Percentiles rank a stretch among this genome's conserved stretches.
Evolutionary conservation across 768 basidiomycete species (phyloP).

Genomic region (Leccinellum albellum): DNA sequence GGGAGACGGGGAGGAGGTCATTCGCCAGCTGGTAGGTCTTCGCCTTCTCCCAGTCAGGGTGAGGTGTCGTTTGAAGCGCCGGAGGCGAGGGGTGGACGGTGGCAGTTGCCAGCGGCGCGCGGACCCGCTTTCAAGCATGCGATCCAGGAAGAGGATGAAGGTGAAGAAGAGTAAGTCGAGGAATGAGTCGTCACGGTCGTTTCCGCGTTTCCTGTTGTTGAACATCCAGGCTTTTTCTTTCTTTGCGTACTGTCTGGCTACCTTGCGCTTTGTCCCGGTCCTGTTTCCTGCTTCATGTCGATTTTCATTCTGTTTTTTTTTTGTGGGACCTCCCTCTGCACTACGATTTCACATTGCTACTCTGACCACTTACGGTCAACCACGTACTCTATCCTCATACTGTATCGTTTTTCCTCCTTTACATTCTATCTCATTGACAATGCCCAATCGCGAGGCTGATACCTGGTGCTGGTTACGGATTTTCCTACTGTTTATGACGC

Average conservation of each 20-base stretch:
- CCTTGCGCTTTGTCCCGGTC: slow-evolving; percentile 4
- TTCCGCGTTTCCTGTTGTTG: slow-evolving; percentile 10
- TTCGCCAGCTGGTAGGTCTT: slow-evolving; percentile 57
- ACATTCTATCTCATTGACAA: slow-evolving; percentile 1
- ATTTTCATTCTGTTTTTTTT: background rate
- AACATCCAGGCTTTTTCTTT: slow-evolving; percentile 1
- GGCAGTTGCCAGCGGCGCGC: slow-evolving; percentile 66
- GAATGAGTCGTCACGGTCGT: background rate
- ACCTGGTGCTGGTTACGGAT: slow-evolving; percentile 24
- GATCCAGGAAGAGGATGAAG: slow-evolving; percentile 86
- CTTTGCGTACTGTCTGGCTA: slow-evolving; percentile 1
- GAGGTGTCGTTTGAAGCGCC: slow-evolving; percentile 47
- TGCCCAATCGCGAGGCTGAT: background rate
- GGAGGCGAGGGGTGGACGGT: slow-evolving; percentile 53
- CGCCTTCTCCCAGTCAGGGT: slow-evolving; percentile 47
- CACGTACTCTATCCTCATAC: slow-evolving; percentile 3
- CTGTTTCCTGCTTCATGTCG: background rate
- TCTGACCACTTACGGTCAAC: slow-evolving; percentile 3
- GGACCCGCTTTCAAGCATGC: slow-evolving; percentile 67
- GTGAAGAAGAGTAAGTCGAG: slow-evolving; percentile 56
- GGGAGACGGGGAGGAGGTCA: slow-evolving; percentile 48
- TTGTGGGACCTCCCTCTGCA: slow-evolving; percentile 1
- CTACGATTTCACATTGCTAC: slow-evolving; percentile 16
- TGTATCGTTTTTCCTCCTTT: background rate
- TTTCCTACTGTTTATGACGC: slow-evolving; percentile 3